Conservation (phyloP, 1,284 basidiomycete species). For the Tilletia setariae region DNA sequence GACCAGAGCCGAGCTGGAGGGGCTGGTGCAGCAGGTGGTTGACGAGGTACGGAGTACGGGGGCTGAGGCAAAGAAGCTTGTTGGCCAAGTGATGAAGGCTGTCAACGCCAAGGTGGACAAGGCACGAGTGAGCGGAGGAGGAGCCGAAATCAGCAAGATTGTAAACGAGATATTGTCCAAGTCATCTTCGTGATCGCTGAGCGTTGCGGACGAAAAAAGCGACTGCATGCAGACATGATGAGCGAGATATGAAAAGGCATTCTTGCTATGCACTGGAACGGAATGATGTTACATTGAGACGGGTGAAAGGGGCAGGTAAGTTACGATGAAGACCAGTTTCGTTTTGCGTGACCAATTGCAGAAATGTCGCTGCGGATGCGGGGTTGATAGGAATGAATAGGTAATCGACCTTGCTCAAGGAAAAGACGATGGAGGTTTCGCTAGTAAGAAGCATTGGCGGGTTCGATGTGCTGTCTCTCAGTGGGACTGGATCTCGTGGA, state of each 20-base stretch:
- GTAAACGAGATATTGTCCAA: background rate
- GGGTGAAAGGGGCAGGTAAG: too few species aligned
- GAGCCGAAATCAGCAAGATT: constrained; percentile 5
- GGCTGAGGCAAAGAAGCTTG: constrained; percentile 1
- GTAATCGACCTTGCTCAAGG: background rate
- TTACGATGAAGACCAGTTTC: too few species aligned
- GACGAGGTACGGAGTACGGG: constrained; percentile 7
- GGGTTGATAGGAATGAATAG: too few species aligned
- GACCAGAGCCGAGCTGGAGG: constrained; percentile 15
- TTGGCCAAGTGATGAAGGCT: constrained; percentile 7
- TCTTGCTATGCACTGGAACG: too few species aligned
- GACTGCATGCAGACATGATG: too few species aligned
- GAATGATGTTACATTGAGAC: too few species aligned
- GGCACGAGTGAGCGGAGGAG: constrained; percentile 5
- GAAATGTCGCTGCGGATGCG: background rate
- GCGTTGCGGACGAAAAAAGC: background rate
- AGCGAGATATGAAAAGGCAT: too few species aligned
- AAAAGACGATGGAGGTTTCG: background rate
- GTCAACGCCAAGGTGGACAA: constrained; percentile 6
- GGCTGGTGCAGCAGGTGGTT: constrained; percentile 7
- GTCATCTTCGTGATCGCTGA: too few species aligned
- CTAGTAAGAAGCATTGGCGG: background rate
- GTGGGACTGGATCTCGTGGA: constrained; percentile 38
- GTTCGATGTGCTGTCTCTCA: background rate
- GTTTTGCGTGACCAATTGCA: too few species aligned